A percentile compares a stretch with the other conserved stretches of the same genome.
phyloP scores from a whole-genome alignment of 2,329 filamentous ascomycete species.

The Aureobasidium sp. region DNA sequence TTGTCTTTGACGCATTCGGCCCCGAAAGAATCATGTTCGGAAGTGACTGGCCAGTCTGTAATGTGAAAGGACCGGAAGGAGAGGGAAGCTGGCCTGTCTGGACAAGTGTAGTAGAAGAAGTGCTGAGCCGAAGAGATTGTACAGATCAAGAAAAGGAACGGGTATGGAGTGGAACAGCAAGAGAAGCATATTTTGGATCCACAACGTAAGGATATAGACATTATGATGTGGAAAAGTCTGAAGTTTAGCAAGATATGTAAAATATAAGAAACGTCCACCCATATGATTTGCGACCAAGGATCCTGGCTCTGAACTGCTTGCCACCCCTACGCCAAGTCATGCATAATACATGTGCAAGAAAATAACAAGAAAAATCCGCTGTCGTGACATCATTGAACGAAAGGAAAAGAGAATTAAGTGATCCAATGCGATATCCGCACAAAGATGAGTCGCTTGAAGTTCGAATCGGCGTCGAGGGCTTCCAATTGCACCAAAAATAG shows the following conservation, averaged over 20 bases:
- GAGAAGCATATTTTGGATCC: background rate
- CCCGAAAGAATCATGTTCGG: conserved; percentile 74
- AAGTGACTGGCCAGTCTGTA: conserved; percentile 90
- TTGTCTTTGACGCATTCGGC: conserved; percentile 64
- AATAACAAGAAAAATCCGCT: background rate
- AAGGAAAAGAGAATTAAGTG: background rate
- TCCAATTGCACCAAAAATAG: background rate
- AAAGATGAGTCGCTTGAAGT: background rate
- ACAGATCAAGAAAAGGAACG: conserved; percentile 51
- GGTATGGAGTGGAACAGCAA: conserved; percentile 53
- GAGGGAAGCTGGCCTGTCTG: conserved; percentile 65
- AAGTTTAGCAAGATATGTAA: background rate
- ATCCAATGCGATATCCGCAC: background rate
- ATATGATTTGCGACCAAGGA: background rate
- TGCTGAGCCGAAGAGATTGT: conserved; percentile 47
- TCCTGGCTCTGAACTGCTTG: background rate
- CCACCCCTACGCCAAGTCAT: background rate
- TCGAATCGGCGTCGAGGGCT: background rate
- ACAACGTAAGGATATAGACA: background rate
- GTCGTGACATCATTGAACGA: conserved; percentile 7
- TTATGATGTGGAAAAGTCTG: background rate
- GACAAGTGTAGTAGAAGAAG: conserved; percentile 58
- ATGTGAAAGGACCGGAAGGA: conserved; percentile 50
- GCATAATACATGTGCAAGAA: background rate
- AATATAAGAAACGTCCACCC: background rate